Conservation (phyloP, 495 filamentous ascomycete species). For the Hypoxylon lienhwacheense region DNA sequence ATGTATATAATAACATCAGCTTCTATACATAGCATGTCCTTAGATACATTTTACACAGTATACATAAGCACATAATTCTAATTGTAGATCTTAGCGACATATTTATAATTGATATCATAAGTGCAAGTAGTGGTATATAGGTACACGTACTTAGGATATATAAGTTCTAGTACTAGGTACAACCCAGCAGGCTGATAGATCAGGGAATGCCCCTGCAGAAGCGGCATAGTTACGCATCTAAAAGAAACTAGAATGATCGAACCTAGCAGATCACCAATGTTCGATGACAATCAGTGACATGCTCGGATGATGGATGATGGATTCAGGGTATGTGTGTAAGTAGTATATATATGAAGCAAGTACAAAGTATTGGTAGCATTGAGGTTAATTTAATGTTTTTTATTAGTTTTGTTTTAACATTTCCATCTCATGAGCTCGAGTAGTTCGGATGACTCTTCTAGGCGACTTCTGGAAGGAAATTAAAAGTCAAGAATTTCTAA, state of each 20-base stretch:
- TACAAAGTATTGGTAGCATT: too few relatives aligned
- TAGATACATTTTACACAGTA: too few relatives aligned
- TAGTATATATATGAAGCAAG: too few relatives aligned
- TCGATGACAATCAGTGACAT: slow-evolving; percentile 14
- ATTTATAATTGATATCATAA: too few relatives aligned
- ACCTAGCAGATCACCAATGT: slow-evolving; percentile 16
- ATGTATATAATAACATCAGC: too few relatives aligned
- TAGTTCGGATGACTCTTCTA: not conserved
- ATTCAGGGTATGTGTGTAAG: not conserved
- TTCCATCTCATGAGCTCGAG: not conserved
- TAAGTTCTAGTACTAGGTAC: slow-evolving; percentile 32
- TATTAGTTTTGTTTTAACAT: not conserved
- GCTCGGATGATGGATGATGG: not conserved
- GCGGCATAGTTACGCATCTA: slow-evolving; percentile 30
- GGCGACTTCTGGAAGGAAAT: not conserved
- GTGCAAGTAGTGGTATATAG: too few relatives aligned
- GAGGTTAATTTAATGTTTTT: too few relatives aligned
- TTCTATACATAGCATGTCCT: too few relatives aligned
- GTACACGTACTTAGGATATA: not conserved
- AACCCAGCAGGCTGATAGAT: slow-evolving; percentile 11
- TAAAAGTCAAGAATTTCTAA: not conserved
- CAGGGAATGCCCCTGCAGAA: slow-evolving; percentile 27
- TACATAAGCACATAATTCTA: too few relatives aligned
- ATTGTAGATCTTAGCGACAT: too few relatives aligned
- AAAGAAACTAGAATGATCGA: slow-evolving; percentile 22